Percentiles rank a stretch among this genome's conserved stretches.
phyloP scores from a whole-genome alignment of 257 asterid genomes.

The Salvia rosmarinus region DNA sequence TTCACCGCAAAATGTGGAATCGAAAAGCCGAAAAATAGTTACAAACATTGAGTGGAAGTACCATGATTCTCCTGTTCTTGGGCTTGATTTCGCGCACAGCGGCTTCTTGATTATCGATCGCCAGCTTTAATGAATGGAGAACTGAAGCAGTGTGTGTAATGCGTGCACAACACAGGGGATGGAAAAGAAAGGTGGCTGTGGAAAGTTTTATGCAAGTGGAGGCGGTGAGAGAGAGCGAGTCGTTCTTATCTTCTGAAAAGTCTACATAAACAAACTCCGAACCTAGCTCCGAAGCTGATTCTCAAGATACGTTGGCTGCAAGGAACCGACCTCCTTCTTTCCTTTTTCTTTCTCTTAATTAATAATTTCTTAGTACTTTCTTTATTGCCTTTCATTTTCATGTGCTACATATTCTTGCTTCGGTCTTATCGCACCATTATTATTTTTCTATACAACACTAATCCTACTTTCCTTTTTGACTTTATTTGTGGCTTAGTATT shows the following conservation, averaged over 20 bases:
- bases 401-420: slow-evolving; percentile 44
- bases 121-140: slow-evolving; percentile 51
- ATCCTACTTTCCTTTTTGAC: slow-evolving; percentile 13
- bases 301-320: slow-evolving; percentile 64
- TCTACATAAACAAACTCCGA: slow-evolving; percentile 52
- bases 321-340: slow-evolving; percentile 75
- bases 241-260: slow-evolving; percentile 65
- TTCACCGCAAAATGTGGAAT: neutral
- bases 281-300: slow-evolving; percentile 56
- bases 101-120: slow-evolving; percentile 72
- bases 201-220: slow-evolving; percentile 51
- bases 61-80: slow-evolving; percentile 76
- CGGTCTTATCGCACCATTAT: slow-evolving; percentile 40
- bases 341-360: slow-evolving; percentile 41
- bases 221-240: slow-evolving; percentile 46
- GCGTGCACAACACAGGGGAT: too few species aligned
- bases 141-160: too few species aligned
- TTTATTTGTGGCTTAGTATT: neutral
- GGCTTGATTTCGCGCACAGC: slow-evolving; percentile 68
- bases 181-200: slow-evolving; percentile 43
- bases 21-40: neutral
- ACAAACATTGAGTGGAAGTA: too few species aligned
- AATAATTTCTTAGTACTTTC: neutral
- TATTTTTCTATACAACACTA: too few species aligned
- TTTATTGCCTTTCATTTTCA: slow-evolving; percentile 52